Evolutionary conservation across 164 flowering plant genomes (phyloP), one percentile per base, ranked within the genome.

Genomic region (Houttuynia cordata): DNA sequence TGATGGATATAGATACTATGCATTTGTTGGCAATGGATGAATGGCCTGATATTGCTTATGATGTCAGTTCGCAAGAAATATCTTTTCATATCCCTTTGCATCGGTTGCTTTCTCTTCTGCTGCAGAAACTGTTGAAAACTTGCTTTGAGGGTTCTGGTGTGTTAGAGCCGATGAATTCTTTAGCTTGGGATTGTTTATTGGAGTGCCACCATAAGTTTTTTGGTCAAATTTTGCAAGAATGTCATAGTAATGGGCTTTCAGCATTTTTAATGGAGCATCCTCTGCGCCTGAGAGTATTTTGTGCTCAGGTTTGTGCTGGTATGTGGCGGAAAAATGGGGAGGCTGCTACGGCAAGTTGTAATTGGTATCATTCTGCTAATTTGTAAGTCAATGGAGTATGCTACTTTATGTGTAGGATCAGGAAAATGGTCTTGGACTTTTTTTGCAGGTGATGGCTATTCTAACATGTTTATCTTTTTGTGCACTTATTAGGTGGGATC

Each of bases 261-360:
- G 86, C 84, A 51, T 83, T 78, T 68, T 56, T 90, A 51, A 87
- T 94, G 99, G 97, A 94, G 70, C 91, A 94, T 75, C 93, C 93
- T 60, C 63, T 94, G 24, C 86, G 85, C 39, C 77, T 79, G 64
- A 84, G 91, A 72, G 99, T 85, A 60, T 94, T 94, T 68, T 86
- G 91, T 79, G 88, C 96, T 56, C 67, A 94, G 70, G 93, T 91
- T 60, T 84, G 71, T 71, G 97, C 96, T 73, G 99, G 96, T 57
- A 88, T 94, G 96, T 91, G 99, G 99, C 74, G 86, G 62, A 85
- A 74, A 68, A 87, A 91, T 81, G 96, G 96, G 34, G 97, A 91
- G 75, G 76, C 87, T 62, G 86, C 88, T 37, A 41, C 80, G 30
- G 51, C 78, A 30, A 81, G 78, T 47, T 80, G 71, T 63, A 93